These are phyloP conservation scores for Phytophthora agathidicida DNA, from an alignment of 352 stramenopile species.

Conservation along the genomic window DNA sequence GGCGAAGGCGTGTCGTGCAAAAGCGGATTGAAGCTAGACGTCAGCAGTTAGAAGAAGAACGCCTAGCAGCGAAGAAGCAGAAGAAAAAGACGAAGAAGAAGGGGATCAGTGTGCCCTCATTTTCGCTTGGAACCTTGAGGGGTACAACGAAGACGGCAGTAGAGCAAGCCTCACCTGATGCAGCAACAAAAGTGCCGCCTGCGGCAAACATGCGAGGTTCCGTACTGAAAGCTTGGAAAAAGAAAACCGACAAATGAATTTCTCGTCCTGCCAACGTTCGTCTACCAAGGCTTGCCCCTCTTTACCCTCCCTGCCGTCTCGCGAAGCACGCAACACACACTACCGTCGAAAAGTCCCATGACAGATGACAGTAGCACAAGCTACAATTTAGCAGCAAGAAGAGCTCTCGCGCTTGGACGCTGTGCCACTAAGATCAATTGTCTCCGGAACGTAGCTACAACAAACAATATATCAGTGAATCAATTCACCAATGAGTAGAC, in stretches of 20 bases:
- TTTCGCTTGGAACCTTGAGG: slow-evolving; percentile 20
- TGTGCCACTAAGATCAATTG: slow-evolving; percentile 83
- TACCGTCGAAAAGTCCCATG: not conserved
- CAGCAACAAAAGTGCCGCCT: not conserved
- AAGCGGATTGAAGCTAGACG: slow-evolving; percentile 43
- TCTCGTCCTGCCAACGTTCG: slow-evolving; percentile 11
- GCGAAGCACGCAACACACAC: not conserved
- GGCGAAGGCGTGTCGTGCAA: slow-evolving; percentile 48
- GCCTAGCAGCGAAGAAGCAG: slow-evolving; percentile 29
- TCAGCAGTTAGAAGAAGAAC: slow-evolving; percentile 40
- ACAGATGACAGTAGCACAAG: slow-evolving; percentile 5
- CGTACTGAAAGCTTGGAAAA: slow-evolving; percentile 16
- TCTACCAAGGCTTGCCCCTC: slow-evolving; percentile 17
- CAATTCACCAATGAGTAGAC: no score
- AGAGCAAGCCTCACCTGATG: not conserved
- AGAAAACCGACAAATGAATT: slow-evolving; percentile 29
- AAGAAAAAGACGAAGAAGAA: slow-evolving; percentile 38
- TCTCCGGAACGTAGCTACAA: slow-evolving; percentile 81
- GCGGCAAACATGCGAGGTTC: slow-evolving; percentile 1
- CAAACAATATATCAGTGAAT: slow-evolving; percentile 8
- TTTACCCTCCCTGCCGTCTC: not conserved
- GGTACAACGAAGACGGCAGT: slow-evolving; percentile 30
- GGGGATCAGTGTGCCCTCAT: not conserved
- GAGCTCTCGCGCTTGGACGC: slow-evolving; percentile 71
- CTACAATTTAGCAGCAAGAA: slow-evolving; percentile 67